Evolutionary conservation across 805 yeast genomes (phyloP), one percentile per base, ranked within the genome.

Genomic region (Tetrapisispora nanseiensis): DNA sequence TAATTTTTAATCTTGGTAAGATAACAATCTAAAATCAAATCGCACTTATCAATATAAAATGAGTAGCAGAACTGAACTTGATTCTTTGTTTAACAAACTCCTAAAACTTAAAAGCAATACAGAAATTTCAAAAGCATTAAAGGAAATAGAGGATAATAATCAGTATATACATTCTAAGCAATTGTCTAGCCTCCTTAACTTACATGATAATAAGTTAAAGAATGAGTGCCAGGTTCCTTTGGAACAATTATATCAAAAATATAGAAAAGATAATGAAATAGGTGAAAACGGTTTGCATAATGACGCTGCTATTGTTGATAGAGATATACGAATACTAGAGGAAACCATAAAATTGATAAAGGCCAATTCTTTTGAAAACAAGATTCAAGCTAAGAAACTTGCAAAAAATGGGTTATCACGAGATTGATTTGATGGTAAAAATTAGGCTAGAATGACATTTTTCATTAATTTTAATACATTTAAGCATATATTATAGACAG

Each of bases 291-390:
- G 38, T 35, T 55, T 75, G 3, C 84, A 78, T 51, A 66, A 68
- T 33, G 68, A 76, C 50, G 78, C 86, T 0, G 96, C 86, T 55
- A 46, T 71, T 13, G 54, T 84, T 2, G 95, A 86, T 59, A 82
- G 81, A 48, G 78, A 80, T 39, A 61, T 87, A 16, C 62, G 95
- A 37, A 76, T 84, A 1, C 59, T 86, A 34, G 95, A 86, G 55
- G 62, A 67, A 33, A 71, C 86, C 0, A 50, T 71, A 39, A 54
- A 58, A 39, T 50, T 68, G 16, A 57, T 72, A 3, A 51, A 56
- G 18, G 66, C 61, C 39, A 56, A 56, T 39, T 48, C 5, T 8
- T 3, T 16, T 16, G 31, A 13, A 16, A 18, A 13, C 22, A 28
- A 16, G n/a, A 21, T 18, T 19, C n/a, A 27, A 21, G 11, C 20